These are phyloP conservation scores for Favolaschia claudopus DNA, from an alignment of 768 basidiomycete species.

Conservation along the genomic window DNA sequence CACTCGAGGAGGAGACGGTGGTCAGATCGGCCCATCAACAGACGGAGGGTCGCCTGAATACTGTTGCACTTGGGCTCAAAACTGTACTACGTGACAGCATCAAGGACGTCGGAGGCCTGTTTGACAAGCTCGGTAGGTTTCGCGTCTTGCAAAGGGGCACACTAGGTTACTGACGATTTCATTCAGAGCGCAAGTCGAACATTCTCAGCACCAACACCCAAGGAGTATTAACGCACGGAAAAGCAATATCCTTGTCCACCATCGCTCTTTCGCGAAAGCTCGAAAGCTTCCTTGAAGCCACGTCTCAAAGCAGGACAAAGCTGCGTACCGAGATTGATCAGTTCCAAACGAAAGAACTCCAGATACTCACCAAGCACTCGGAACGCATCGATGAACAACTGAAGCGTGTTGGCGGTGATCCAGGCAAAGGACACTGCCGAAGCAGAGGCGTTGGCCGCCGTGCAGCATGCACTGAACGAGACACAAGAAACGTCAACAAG, in stretches of 20 bases:
- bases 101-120: conserved; percentile 71
- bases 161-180: no score
- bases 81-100: conserved; percentile 71
- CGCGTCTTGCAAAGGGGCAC: no score
- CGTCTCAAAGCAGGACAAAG: conserved; percentile 58
- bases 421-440: conserved; percentile 65
- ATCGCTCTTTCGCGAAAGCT: conserved; percentile 64
- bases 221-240: conserved; percentile 68
- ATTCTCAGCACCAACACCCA: conserved; percentile 71
- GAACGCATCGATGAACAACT: conserved; percentile 66
- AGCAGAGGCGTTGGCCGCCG: conserved; percentile 54
- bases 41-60: conserved; percentile 74
- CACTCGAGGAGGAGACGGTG: conserved; percentile 81
- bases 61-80: conserved; percentile 76
- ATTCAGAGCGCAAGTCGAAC: conserved; percentile 80
- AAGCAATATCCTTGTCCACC: conserved; percentile 61
- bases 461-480: conserved; percentile 59
- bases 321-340: conserved; percentile 65
- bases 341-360: conserved; percentile 65
- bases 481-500: conserved; percentile 60
- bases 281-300: conserved; percentile 65
- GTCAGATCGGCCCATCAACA: conserved; percentile 80
- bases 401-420: conserved; percentile 61
- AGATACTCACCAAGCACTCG: conserved; percentile 57
- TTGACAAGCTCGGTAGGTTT: conserved; percentile 84